These are phyloP conservation scores for Suhomyces coccinellae DNA, from an alignment of 1,139 yeast genomes.

Conservation along the genomic window DNA sequence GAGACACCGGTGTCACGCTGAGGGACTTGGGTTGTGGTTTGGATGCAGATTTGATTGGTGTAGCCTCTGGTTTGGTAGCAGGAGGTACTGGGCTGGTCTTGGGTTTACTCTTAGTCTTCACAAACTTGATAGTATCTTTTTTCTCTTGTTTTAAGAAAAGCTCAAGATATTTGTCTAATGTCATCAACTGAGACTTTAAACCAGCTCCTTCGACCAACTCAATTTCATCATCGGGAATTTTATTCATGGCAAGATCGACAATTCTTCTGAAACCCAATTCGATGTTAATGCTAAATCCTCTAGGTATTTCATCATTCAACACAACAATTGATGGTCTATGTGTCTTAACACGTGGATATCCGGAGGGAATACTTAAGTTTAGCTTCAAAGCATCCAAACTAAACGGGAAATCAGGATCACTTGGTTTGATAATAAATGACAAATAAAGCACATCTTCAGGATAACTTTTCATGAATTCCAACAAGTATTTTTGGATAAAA, in stretches of 20 bases:
- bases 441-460: slow-evolving; percentile 27
- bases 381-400: slow-evolving; percentile 54
- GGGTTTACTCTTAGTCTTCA: slow-evolving; percentile 19
- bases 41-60: background rate
- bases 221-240: slow-evolving; percentile 26
- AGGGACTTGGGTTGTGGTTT: background rate
- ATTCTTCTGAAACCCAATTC: slow-evolving; percentile 63
- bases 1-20: slow-evolving; percentile 7
- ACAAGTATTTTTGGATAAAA: slow-evolving; percentile 15
- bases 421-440: slow-evolving; percentile 47
- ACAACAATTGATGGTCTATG: slow-evolving; percentile 49
- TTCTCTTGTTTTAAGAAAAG: slow-evolving; percentile 58
- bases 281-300: slow-evolving; percentile 65
- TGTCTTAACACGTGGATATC: slow-evolving; percentile 48
- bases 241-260: slow-evolving; percentile 36
- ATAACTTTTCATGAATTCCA: slow-evolving; percentile 16
- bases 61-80: background rate
- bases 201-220: slow-evolving; percentile 47
- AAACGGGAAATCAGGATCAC: slow-evolving; percentile 76
- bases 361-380: slow-evolving; percentile 53
- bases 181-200: slow-evolving; percentile 52
- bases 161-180: slow-evolving; percentile 61
- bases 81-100: background rate
- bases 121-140: slow-evolving; percentile 51
- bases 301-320: slow-evolving; percentile 67